These are phyloP conservation scores for Sclerotinia glacialis DNA, from an alignment of 2,329 filamentous ascomycete genomes.

Conservation along the genomic window DNA sequence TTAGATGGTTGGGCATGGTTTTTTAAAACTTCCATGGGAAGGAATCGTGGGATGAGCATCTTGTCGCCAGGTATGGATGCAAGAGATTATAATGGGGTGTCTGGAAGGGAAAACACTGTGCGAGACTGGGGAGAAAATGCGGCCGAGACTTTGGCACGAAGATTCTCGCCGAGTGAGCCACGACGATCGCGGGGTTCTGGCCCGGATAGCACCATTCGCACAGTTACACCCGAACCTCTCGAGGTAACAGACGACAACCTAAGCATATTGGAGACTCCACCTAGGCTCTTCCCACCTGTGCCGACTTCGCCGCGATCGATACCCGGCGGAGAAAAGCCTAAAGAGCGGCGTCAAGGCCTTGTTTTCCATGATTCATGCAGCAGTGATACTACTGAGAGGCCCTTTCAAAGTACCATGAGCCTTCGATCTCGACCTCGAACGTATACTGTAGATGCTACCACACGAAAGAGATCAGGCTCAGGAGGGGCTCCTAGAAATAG, in stretches of 20 bases:
- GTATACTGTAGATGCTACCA: constrained; percentile 47
- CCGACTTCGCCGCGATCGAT: constrained; percentile 51
- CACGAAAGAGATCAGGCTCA: constrained; percentile 41
- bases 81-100: constrained; percentile 41
- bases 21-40: constrained; percentile 32
- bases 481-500: constrained; percentile 48
- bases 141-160: constrained; percentile 33
- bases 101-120: constrained; percentile 36
- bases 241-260: constrained; percentile 32
- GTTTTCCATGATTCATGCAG: constrained; percentile 60
- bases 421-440: constrained; percentile 47
- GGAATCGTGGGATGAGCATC: constrained; percentile 42
- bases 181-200: constrained; percentile 33
- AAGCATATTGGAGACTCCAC: constrained; percentile 25
- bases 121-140: constrained; percentile 37
- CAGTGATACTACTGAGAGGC: constrained; percentile 34
- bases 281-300: constrained; percentile 38
- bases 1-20: constrained; percentile 26
- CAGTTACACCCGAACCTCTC: constrained; percentile 62
- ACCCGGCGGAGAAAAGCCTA: constrained; percentile 44
- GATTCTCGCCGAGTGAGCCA: constrained; percentile 29
- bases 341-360: constrained; percentile 53
- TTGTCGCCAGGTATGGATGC: constrained; percentile 48
- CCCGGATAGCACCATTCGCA: constrained; percentile 52
- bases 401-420: constrained; percentile 29